phyloP scores from a whole-genome alignment of 345 rosid species.

The Eucalyptus paniculata region DNA sequence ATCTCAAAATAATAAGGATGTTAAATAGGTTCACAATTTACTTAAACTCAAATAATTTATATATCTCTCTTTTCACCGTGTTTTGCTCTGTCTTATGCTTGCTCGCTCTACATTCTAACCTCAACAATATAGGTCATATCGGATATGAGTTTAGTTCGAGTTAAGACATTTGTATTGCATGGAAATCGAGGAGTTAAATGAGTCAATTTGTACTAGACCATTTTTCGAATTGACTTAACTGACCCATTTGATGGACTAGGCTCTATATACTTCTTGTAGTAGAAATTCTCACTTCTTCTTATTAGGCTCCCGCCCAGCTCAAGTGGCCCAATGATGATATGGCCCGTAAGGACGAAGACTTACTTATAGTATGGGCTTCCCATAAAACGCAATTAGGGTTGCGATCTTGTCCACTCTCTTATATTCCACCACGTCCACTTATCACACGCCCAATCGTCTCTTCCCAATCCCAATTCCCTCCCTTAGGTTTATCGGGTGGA shows the following conservation, averaged over 20 bases:
- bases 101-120: fast-evolving
- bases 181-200: fast-evolving
- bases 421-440: background rate
- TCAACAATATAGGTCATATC: fast-evolving
- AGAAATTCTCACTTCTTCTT: background rate
- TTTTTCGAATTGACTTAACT: fast-evolving
- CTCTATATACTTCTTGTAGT: background rate
- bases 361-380: background rate
- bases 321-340: background rate
- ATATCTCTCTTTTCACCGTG: fast-evolving
- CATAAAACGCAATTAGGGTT: background rate
- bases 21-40: too few species aligned
- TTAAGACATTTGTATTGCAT: fast-evolving
- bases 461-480: background rate
- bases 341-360: background rate
- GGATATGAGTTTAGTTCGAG: too few species aligned
- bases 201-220: fast-evolving
- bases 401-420: background rate
- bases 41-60: fast-evolving
- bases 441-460: background rate
- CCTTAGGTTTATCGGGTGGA: background rate
- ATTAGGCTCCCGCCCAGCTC: background rate
- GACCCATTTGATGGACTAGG: background rate
- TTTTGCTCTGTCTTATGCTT: fast-evolving
- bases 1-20: too few species aligned